These are phyloP conservation scores for Fusarium sp. DNA, from an alignment of 2,329 filamentous ascomycete species.

Conservation along the genomic window DNA sequence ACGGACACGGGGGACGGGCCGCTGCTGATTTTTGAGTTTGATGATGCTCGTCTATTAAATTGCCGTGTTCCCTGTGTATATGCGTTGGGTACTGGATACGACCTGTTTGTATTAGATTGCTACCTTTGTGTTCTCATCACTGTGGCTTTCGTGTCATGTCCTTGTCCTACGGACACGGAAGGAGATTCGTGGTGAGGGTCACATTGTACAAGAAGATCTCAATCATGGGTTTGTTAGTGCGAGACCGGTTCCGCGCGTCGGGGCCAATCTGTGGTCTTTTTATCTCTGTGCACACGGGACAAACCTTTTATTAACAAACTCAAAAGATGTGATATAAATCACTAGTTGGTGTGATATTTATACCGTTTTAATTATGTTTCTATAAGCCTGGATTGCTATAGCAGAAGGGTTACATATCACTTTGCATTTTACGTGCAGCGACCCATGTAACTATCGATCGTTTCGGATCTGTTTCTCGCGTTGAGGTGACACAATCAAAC, in stretches of 20 bases:
- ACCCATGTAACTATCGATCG: neutral
- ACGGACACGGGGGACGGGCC: constrained; percentile 23
- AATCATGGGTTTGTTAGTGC: constrained; percentile 4
- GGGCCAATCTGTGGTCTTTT: neutral
- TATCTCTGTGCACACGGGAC: neutral
- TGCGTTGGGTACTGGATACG: neutral
- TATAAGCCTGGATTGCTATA: neutral
- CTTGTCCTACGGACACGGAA: neutral
- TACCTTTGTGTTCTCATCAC: neutral
- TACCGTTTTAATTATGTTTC: neutral
- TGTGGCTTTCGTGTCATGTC: neutral
- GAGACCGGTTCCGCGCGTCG: neutral
- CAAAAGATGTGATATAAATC: neutral
- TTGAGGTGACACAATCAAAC: neutral
- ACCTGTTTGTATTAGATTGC: neutral
- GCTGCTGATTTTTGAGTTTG: constrained; percentile 9
- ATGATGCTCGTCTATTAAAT: constrained; percentile 1
- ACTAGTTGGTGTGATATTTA: neutral
- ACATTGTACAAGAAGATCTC: constrained; percentile 16
- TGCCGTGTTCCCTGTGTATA: constrained; percentile 1
- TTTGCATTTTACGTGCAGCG: neutral
- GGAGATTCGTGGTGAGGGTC: neutral
- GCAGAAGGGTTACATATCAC: neutral
- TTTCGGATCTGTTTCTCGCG: neutral
- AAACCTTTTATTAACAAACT: neutral